Evolutionary conservation across 257 asterid species (phyloP).

Genomic region (Fraxinus quadrangulata): DNA sequence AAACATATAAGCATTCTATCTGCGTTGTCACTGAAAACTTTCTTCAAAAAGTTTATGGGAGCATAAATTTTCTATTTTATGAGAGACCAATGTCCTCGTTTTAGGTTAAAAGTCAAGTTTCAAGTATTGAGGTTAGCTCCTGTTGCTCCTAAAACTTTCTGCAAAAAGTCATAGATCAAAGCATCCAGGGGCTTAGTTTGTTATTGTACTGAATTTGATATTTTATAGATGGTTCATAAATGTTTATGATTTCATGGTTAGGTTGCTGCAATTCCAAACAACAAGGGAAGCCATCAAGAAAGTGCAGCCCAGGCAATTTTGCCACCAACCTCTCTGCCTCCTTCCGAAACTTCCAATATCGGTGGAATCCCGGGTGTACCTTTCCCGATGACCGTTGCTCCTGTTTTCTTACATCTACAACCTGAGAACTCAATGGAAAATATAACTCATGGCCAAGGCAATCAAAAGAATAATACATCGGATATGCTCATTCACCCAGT

Average conservation of each 20-base stretch:
- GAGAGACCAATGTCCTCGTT: no score
- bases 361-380: constrained; percentile 53
- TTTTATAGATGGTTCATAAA: background rate
- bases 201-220: background rate
- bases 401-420: constrained; percentile 53
- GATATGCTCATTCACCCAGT: constrained; percentile 37
- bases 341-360: constrained; percentile 31
- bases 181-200: background rate
- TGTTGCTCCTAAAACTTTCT: constrained; percentile 9
- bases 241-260: constrained; percentile 25
- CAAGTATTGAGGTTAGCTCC: constrained; percentile 23
- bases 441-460: constrained; percentile 25
- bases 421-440: constrained; percentile 43
- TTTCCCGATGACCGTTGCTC: constrained; percentile 40
- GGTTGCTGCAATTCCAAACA: constrained; percentile 61
- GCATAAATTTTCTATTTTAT: constrained; percentile 9
- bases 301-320: constrained; percentile 18
- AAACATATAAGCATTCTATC: constrained; percentile 15
- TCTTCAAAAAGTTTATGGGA: constrained; percentile 5
- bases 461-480: constrained; percentile 30
- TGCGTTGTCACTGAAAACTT: background rate
- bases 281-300: constrained; percentile 45
- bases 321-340: constrained; percentile 31
- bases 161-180: background rate
- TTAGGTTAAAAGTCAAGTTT: constrained; percentile 11